These are phyloP conservation scores for Penicillium frequentans DNA, from an alignment of 2,329 filamentous ascomycete species.

Conservation along the genomic window DNA sequence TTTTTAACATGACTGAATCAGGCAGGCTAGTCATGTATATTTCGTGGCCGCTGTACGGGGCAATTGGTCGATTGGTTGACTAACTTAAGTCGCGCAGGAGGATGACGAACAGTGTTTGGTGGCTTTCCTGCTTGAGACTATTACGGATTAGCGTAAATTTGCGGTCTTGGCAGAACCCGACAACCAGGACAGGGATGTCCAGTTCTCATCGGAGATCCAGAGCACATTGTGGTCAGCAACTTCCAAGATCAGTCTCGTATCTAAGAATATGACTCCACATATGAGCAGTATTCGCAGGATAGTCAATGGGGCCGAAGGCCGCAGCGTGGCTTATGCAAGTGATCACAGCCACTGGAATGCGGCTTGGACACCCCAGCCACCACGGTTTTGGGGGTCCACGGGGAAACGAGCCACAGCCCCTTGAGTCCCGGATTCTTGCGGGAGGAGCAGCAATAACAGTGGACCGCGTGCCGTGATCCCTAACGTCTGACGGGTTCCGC, in stretches of 20 bases:
- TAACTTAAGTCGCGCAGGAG: no score
- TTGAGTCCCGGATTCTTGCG: not conserved
- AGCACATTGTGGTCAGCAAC: no score
- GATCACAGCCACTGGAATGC: not conserved
- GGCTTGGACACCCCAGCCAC: not conserved
- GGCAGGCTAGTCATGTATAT: no score
- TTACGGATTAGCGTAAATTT: no score
- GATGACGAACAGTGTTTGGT: no score
- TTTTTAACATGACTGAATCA: no score
- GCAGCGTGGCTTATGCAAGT: not conserved
- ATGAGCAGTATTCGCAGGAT: not conserved
- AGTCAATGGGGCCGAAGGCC: not conserved
- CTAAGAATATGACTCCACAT: not conserved
- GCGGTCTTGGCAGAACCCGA: no score
- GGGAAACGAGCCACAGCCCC: not conserved
- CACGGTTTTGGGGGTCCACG: not conserved
- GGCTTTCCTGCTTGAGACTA: no score
- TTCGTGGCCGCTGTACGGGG: no score
- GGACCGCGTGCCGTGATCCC: not conserved
- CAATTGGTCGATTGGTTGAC: no score
- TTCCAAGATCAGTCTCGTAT: not conserved
- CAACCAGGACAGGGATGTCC: no score
- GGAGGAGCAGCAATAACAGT: slow-evolving; percentile 3
- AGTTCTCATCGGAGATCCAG: no score
- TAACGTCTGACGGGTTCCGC: not conserved